Evolutionary conservation across 2,329 filamentous ascomycete species (phyloP), one percentile per base, ranked within the genome.

Genomic region (Alternaria metachromatica): DNA sequence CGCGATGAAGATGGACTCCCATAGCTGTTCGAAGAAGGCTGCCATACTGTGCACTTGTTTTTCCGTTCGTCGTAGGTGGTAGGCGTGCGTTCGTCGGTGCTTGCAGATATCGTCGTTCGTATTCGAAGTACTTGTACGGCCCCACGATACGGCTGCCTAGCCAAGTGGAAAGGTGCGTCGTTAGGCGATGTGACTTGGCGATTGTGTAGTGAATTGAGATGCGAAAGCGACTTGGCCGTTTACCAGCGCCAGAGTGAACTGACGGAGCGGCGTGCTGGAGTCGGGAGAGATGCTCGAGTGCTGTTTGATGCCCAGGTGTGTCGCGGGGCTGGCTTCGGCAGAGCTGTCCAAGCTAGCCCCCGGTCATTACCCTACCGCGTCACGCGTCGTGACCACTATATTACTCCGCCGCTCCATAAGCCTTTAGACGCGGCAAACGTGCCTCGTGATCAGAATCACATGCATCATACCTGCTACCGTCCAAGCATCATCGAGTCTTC

Each of bases 1-100:
- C 1, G 95, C 92, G 6, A 91, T 96, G 86, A 98, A 97, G 85
- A 98, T 90, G 76, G 93, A 96, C 78, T 92, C 88, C 92, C 93
- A 97, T 64, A 97, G 90, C 71, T 94, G 88, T 76, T 89, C 85
- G 66, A 96, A 75, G 81, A 90, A 90, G 71, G 76, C 70, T 33
- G 82, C 78, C 83, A 81, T 81, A 60, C 33, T 68, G 58, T 18
- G 9, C 44, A 37, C 20, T 18, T 41, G 37, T 20, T 18, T 21
- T 43, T 20, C 15, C 48, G 6, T 6, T 20, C 20, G 33, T 48
- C 11, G 18, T 51, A 21, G 18, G 12, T 46, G 49, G 5, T 41
- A 46, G 57, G 9, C 37, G 51, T 33, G 33, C 28, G 23, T 51
- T 43, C 26, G 59, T 53, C 48, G 20, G 44, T 26, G 28, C 41